A percentile compares a stretch with the other conserved stretches of the same genome.
phyloP scores from a whole-genome alignment of 352 stramenopile species.

The Phytophthora fragariaefolia region DNA sequence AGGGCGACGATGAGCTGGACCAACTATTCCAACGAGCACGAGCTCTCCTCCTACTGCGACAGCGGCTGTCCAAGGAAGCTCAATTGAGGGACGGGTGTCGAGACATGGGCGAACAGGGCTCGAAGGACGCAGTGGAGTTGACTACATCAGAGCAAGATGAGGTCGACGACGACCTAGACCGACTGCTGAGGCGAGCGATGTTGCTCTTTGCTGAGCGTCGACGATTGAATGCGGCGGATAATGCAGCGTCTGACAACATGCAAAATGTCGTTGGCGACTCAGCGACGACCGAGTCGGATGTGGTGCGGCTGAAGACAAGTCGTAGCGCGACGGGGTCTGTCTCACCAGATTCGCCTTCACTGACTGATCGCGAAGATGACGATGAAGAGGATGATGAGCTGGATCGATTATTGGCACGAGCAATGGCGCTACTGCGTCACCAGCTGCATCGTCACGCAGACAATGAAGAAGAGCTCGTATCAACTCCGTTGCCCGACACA shows the following conservation, averaged over 20 bases:
- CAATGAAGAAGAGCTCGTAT: background rate
- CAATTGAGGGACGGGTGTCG: too few relatives aligned
- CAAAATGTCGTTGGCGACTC: too few relatives aligned
- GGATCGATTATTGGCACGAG: background rate
- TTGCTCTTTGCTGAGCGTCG: background rate
- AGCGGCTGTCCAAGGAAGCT: background rate
- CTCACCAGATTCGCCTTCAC: background rate
- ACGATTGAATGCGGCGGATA: background rate
- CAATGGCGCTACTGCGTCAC: background rate
- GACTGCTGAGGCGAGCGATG: background rate
- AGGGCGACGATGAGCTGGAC: conserved; percentile 10
- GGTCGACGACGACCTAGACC: background rate
- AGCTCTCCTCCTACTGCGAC: conserved; percentile 3
- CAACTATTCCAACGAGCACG: conserved; percentile 1
- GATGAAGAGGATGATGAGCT: background rate
- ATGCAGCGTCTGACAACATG: background rate
- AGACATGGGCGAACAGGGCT: background rate
- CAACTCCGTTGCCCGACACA: background rate
- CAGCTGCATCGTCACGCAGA: too few relatives aligned
- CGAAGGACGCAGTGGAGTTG: background rate
- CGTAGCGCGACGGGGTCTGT: background rate
- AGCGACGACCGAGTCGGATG: too few relatives aligned
- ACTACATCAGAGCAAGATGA: background rate
- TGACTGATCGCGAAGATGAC: background rate
- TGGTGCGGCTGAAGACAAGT: too few relatives aligned